Conservation (phyloP, 169 alveolate species). For the Babesia ovata region DNA sequence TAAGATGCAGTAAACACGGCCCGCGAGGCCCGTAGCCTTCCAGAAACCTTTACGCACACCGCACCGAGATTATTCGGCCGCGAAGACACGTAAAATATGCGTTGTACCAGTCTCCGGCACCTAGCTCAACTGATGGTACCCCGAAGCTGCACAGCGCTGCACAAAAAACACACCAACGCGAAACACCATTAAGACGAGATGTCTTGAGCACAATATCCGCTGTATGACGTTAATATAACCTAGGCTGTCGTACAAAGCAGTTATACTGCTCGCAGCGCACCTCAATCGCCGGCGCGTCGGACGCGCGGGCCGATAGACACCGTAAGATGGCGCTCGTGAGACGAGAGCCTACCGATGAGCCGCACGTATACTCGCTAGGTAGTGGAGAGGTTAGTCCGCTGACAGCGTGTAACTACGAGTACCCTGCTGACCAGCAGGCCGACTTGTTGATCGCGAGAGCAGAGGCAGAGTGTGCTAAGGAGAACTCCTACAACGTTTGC, state of each 20-base stretch:
- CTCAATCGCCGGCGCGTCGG: constrained; percentile 1
- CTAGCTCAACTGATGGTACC: no score
- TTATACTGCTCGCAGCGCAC: constrained; percentile 9
- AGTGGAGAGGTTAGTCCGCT: neutral
- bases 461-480: neutral
- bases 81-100: no score
- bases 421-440: neutral
- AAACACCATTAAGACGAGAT: neutral
- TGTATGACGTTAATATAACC: no score
- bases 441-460: neutral
- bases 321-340: neutral
- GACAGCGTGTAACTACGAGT: neutral
- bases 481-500: constrained; percentile 21
- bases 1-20: no score
- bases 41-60: no score
- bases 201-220: no score
- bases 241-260: neutral
- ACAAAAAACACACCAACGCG: constrained; percentile 9
- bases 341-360: neutral
- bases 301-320: neutral
- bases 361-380: neutral
- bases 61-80: no score
- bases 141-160: constrained; percentile 24
- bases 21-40: no score
- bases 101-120: no score